Evolutionary conservation across 805 yeast genomes (phyloP), one percentile per base, ranked within the genome.

Genomic region (Jamesozyma rosinii): DNA sequence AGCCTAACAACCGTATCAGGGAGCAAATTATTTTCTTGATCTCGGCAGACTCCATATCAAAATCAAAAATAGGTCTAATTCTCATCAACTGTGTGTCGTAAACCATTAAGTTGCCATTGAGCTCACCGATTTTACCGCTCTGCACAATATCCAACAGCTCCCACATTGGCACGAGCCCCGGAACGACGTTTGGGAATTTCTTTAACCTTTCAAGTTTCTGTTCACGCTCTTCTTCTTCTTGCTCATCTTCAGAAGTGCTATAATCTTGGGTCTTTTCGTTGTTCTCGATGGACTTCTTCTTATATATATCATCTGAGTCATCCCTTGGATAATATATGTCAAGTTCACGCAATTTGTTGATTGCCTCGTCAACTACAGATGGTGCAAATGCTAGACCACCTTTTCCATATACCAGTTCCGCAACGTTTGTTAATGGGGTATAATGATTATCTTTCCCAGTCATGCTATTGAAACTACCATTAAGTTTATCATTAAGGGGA

Each of bases 141-240:
- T 61, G 58, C 29, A 70, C 48, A 58, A 67, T 50, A 15, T 63
- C 61, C n/a, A 57, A 41, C 14, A 76, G 46, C 49, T 75, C 79
- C 61, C 61, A 53, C 26, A 75, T 39, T 1, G 81, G 77, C 10
- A 72, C 50, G 3, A 73, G 46, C 0, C 83, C 82, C 0, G 81
- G 79, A 2, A 70, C 52, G 3, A 76, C 74, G 10, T 53, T 50
- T 1, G 81, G 75, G 11, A 71, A 41, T 5, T 29, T 30, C 13
- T 26, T 42, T n/a, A 37, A 22, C 17, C 17, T 20, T 2, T 29
- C 36, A 3, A 30, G 11, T n/a, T 20, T 41, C 15, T 15, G 38
- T 13, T 24, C 37, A 18, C 42, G 39, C 27, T 22, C 35, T 4
- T 30, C 35, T 19, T 30, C 35, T 13, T 26, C 21, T 33, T 19